phyloP scores from a whole-genome alignment of 495 filamentous ascomycete species.

The Trichoderma virens region DNA sequence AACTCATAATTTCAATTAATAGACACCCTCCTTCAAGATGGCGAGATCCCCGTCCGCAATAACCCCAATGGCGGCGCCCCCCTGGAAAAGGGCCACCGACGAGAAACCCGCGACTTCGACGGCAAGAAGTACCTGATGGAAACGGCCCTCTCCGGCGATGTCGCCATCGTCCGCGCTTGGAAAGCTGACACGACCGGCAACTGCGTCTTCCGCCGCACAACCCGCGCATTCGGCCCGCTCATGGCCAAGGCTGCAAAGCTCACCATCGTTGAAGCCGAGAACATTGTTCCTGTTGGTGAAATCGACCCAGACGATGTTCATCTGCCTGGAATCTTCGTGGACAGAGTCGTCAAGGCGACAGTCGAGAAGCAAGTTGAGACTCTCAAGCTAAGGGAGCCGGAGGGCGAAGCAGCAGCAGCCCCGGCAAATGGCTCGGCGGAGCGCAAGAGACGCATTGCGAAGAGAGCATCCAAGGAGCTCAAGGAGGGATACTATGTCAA shows the following conservation, averaged over 20 bases:
- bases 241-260: constrained; percentile 57
- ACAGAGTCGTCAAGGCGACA: constrained; percentile 53
- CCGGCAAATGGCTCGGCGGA: constrained; percentile 8
- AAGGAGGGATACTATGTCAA: constrained; percentile 62
- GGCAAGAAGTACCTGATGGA: constrained; percentile 56
- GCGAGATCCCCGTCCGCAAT: constrained; percentile 49
- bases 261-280: constrained; percentile 60
- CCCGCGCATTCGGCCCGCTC: constrained; percentile 49
- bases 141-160: constrained; percentile 53
- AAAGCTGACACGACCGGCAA: constrained; percentile 61
- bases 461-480: constrained; percentile 53
- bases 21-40: constrained; percentile 54
- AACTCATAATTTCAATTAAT: neutral
- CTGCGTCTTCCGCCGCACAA: constrained; percentile 56
- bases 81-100: constrained; percentile 44
- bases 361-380: constrained; percentile 49
- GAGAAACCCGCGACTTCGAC: constrained; percentile 53
- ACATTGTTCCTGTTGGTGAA: constrained; percentile 53
- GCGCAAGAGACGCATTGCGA: constrained; percentile 50
- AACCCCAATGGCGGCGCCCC: constrained; percentile 41
- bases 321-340: constrained; percentile 56
- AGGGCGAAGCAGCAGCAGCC: constrained; percentile 11
- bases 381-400: constrained; percentile 35
- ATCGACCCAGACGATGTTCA: constrained; percentile 52
- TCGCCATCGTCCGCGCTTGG: constrained; percentile 55